Percentiles rank a stretch among this genome's conserved stretches.
These are phyloP conservation scores for Atractiella rhizophila DNA, from an alignment of 768 basidiomycete species.

Conservation along the genomic window DNA sequence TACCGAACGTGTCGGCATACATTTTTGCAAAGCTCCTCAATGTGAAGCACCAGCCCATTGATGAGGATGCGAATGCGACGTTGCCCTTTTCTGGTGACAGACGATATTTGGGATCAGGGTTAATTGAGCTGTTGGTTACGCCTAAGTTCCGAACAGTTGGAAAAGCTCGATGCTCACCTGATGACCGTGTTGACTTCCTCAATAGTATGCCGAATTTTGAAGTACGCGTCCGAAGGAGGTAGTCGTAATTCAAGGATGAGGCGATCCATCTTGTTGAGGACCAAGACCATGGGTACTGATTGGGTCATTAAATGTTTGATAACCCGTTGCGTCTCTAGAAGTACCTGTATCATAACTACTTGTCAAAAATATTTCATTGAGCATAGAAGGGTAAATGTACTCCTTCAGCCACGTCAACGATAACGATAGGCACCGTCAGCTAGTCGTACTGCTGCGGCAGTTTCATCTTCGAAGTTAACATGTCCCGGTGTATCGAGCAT, in stretches of 20 bases:
- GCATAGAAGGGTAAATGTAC: constrained; percentile 28
- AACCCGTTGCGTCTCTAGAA: constrained; percentile 73
- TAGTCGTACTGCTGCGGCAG: constrained; percentile 59
- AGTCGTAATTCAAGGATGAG: constrained; percentile 87
- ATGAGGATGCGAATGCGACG: constrained; percentile 85
- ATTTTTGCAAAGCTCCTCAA: constrained; percentile 78
- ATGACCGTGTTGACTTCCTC: constrained; percentile 96
- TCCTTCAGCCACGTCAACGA: constrained; percentile 96
- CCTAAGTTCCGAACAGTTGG: no score
- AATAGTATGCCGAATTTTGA: constrained; percentile 96
- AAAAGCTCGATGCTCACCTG: no score
- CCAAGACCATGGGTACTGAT: constrained; percentile 31
- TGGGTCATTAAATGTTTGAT: constrained; percentile 77
- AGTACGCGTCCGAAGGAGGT: constrained; percentile 86
- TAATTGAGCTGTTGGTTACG: no score
- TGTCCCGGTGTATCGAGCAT: constrained; percentile 94
- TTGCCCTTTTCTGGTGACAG: constrained; percentile 87
- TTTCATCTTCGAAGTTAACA: constrained; percentile 96
- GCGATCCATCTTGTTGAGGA: constrained; percentile 94
- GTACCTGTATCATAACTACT: constrained; percentile 32
- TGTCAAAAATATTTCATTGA: background rate
- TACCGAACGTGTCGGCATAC: constrained; percentile 87
- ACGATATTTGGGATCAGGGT: constrained; percentile 64
- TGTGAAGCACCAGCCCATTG: constrained; percentile 97
- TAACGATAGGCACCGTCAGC: constrained; percentile 73